Evolutionary conservation across 1,284 basidiomycete genomes (phyloP).

Genomic region (Marasmius sp.): DNA sequence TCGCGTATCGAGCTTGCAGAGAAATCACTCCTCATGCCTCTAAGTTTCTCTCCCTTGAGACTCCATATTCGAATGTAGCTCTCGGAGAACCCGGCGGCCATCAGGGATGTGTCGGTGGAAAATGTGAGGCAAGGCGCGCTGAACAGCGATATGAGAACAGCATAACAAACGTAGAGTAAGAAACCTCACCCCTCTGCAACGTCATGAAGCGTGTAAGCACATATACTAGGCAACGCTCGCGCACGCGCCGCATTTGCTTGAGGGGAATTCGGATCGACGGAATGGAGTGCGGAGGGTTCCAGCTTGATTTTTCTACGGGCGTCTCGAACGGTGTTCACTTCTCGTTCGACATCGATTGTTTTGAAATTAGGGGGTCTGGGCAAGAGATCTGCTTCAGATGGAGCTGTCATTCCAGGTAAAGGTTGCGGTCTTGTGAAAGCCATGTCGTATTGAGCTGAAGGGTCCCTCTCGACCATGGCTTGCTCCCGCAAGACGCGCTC

Average conservation of each 20-base stretch:
- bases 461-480: conserved; percentile 68
- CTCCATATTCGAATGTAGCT: conserved; percentile 96
- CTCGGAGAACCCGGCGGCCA: conserved; percentile 96
- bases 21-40: conserved; percentile 76
- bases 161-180: conserved; percentile 4
- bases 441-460: conserved; percentile 62
- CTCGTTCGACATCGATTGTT: conserved; percentile 86
- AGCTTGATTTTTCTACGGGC: conserved; percentile 87
- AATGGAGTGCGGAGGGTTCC: conserved; percentile 67
- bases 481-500: conserved; percentile 73
- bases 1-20: conserved; percentile 67
- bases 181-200: conserved; percentile 80
- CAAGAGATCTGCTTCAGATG: conserved; percentile 72
- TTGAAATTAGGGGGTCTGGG: conserved; percentile 84
- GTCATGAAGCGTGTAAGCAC: conserved; percentile 91
- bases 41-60: conserved; percentile 89
- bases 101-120: conserved; percentile 89
- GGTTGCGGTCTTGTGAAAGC: conserved; percentile 48
- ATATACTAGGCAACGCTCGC: conserved; percentile 83
- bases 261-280: conserved; percentile 54
- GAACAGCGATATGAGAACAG: conserved; percentile 7
- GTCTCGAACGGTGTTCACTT: conserved; percentile 90
- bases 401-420: conserved; percentile 56
- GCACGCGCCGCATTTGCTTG: conserved; percentile 57
- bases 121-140: conserved; percentile 89